A percentile compares a stretch with the other conserved stretches of the same genome.
Evolutionary conservation across 2,329 filamentous ascomycete species (phyloP).

Genomic region (Penicillium sp.): DNA sequence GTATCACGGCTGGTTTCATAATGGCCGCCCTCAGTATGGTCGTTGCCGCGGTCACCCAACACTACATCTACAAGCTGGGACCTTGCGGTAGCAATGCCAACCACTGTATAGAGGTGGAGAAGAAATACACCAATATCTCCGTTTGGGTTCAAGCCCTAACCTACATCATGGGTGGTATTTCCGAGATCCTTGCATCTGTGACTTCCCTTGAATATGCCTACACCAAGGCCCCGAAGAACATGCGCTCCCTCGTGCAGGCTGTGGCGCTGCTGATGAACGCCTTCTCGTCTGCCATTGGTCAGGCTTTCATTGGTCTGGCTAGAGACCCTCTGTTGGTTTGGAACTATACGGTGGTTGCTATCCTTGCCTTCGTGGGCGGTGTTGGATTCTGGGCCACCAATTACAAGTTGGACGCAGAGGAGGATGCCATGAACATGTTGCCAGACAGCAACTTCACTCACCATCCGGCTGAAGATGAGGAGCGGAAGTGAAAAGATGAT

Average conservation of each 20-base stretch:
- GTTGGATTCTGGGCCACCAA: constrained; percentile 67
- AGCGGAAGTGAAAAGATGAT: constrained; percentile 2
- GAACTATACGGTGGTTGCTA: constrained; percentile 66
- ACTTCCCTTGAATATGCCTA: constrained; percentile 72
- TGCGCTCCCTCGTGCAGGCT: constrained; percentile 71
- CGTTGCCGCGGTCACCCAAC: constrained; percentile 49
- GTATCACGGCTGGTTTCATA: constrained; percentile 52
- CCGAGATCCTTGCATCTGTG: constrained; percentile 57
- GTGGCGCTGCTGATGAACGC: constrained; percentile 70
- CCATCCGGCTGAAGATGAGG: constrained; percentile 10
- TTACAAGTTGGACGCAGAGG: constrained; percentile 61
- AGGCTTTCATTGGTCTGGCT: constrained; percentile 62
- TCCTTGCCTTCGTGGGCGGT: constrained; percentile 62
- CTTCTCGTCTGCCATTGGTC: constrained; percentile 66
- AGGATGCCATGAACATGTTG: constrained; percentile 62
- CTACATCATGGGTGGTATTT: constrained; percentile 55
- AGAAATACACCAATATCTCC: constrained; percentile 57
- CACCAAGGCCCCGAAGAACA: constrained; percentile 74
- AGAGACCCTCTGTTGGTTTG: constrained; percentile 65
- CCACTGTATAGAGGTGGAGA: constrained; percentile 46
- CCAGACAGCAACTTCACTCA: constrained; percentile 22
- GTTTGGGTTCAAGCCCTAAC: constrained; percentile 56
- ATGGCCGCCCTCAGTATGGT: constrained; percentile 50
- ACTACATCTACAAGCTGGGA: constrained; percentile 57
- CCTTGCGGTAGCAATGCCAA: constrained; percentile 58